Evolutionary conservation across 352 stramenopile genomes (phyloP).

Genomic region (Phytophthora ohioensis): DNA sequence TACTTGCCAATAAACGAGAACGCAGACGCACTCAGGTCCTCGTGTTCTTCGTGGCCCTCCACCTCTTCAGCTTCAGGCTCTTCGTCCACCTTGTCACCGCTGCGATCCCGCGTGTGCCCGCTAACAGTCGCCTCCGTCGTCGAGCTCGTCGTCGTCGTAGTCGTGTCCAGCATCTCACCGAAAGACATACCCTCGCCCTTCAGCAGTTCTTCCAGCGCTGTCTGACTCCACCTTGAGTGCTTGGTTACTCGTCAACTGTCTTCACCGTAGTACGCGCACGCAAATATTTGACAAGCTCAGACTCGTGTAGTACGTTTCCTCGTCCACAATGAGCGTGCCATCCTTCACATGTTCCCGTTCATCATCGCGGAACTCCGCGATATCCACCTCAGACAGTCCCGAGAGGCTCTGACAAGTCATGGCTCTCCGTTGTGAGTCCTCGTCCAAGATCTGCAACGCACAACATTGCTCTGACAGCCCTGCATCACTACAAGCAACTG

Average conservation of each 20-base stretch:
- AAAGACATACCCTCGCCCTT: slow-evolving; percentile 78
- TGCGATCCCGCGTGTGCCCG: slow-evolving; percentile 39
- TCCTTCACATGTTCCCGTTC: slow-evolving; percentile 90
- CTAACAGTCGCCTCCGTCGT: slow-evolving; percentile 14
- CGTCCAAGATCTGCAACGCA: slow-evolving; percentile 87
- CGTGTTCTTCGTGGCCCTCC: slow-evolving; percentile 41
- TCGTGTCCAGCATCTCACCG: slow-evolving; percentile 62
- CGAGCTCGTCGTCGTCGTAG: background rate
- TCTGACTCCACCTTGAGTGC: slow-evolving; percentile 88
- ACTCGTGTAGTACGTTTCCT: slow-evolving; percentile 83
- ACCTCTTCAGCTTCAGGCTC: slow-evolving; percentile 22
- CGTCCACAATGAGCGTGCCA: slow-evolving; percentile 83
- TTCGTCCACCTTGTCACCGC: slow-evolving; percentile 22
- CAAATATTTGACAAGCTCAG: slow-evolving; percentile 86
- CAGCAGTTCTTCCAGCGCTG: slow-evolving; percentile 79
- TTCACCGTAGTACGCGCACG: slow-evolving; percentile 78
- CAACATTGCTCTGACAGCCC: slow-evolving; percentile 85
- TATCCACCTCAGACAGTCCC: slow-evolving; percentile 87
- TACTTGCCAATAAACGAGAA: slow-evolving; percentile 84
- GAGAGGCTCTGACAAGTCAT: slow-evolving; percentile 80
- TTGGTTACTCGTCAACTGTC: slow-evolving; percentile 82
- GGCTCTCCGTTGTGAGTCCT: slow-evolving; percentile 78
- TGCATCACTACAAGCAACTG: slow-evolving; percentile 87
- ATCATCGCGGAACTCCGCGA: slow-evolving; percentile 87
- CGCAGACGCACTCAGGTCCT: slow-evolving; percentile 46